Evolutionary conservation across 2,329 filamentous ascomycete species (phyloP).

Genomic region (Aspergillus aculeatus): DNA sequence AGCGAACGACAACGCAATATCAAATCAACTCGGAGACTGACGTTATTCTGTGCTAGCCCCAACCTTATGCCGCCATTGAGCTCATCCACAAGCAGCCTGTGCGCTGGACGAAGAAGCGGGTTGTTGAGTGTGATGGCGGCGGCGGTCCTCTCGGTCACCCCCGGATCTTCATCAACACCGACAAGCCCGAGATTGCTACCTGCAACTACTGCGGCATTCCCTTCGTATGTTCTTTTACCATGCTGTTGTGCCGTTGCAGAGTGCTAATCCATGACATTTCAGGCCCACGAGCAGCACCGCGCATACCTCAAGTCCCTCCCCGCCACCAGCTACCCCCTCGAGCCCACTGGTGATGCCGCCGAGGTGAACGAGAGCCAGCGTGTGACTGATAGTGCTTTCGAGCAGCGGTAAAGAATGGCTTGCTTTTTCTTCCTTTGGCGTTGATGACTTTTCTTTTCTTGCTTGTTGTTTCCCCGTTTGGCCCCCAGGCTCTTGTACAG

Average conservation of each 20-base stretch:
- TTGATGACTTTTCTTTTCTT: slow-evolving; percentile 32
- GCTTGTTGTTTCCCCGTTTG: slow-evolving; percentile 23
- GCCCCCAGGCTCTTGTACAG: slow-evolving; percentile 35
- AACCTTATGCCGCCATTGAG: slow-evolving; percentile 85
- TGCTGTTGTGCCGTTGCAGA: not conserved
- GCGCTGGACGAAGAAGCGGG: slow-evolving; percentile 77
- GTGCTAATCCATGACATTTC: slow-evolving; percentile 1
- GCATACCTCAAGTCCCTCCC: slow-evolving; percentile 79
- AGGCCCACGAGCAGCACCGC: slow-evolving; percentile 91
- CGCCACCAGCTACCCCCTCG: slow-evolving; percentile 76
- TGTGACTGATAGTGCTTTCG: slow-evolving; percentile 58
- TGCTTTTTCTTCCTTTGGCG: slow-evolving; percentile 31
- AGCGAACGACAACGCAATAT: not conserved
- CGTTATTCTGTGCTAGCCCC: slow-evolving; percentile 60
- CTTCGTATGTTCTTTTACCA: slow-evolving; percentile 65
- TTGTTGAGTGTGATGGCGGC: slow-evolving; percentile 87
- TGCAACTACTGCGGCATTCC: slow-evolving; percentile 94
- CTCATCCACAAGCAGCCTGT: slow-evolving; percentile 96
- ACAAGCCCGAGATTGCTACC: slow-evolving; percentile 88
- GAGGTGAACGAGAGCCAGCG: slow-evolving; percentile 60
- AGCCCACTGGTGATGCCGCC: slow-evolving; percentile 57
- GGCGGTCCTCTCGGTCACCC: slow-evolving; percentile 89
- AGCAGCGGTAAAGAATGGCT: slow-evolving; percentile 55
- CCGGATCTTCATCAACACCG: slow-evolving; percentile 93
- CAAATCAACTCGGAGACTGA: not conserved